Conservation (phyloP, 306 rosid genomes). For the Prunus davidiana region DNA sequence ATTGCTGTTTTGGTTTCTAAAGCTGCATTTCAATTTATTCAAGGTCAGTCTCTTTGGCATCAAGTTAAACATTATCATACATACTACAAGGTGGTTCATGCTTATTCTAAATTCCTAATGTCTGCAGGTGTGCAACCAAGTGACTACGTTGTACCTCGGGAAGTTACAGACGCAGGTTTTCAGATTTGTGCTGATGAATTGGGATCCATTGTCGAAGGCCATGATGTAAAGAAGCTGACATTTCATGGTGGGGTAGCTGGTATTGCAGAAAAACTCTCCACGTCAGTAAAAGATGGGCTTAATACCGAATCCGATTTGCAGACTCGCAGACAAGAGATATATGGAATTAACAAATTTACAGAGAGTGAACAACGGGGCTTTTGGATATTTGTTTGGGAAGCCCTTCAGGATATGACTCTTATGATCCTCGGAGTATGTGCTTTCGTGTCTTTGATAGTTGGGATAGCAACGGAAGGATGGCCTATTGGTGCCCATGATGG, state of each 20-base stretch:
- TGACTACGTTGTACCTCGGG: slow-evolving; percentile 66
- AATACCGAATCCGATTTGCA: slow-evolving; percentile 35
- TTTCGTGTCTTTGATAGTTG: slow-evolving; percentile 74
- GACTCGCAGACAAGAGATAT: slow-evolving; percentile 48
- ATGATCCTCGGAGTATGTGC: slow-evolving; percentile 94
- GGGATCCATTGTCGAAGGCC: slow-evolving; percentile 86
- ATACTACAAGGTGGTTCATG: not conserved
- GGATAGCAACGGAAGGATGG: slow-evolving; percentile 90
- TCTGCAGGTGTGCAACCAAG: slow-evolving; percentile 58
- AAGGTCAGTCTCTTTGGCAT: slow-evolving; percentile 43
- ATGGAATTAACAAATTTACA: slow-evolving; percentile 76
- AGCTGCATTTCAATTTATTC: slow-evolving; percentile 82
- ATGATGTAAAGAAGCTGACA: slow-evolving; percentile 69
- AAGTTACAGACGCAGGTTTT: slow-evolving; percentile 77
- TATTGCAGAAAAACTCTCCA: slow-evolving; percentile 62
- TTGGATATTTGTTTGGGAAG: slow-evolving; percentile 94
- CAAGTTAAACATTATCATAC: not conserved
- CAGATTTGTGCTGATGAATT: slow-evolving; percentile 81
- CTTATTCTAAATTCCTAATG: slow-evolving; percentile 19
- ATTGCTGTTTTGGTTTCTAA: slow-evolving; percentile 84
- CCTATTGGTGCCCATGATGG: slow-evolving; percentile 95
- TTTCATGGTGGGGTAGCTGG: slow-evolving; percentile 68
- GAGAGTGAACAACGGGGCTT: slow-evolving; percentile 68
- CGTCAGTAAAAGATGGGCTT: slow-evolving; percentile 61
- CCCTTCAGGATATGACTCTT: slow-evolving; percentile 96